Conservation (phyloP, 306 rosid genomes). For the Malus fusca region DNA sequence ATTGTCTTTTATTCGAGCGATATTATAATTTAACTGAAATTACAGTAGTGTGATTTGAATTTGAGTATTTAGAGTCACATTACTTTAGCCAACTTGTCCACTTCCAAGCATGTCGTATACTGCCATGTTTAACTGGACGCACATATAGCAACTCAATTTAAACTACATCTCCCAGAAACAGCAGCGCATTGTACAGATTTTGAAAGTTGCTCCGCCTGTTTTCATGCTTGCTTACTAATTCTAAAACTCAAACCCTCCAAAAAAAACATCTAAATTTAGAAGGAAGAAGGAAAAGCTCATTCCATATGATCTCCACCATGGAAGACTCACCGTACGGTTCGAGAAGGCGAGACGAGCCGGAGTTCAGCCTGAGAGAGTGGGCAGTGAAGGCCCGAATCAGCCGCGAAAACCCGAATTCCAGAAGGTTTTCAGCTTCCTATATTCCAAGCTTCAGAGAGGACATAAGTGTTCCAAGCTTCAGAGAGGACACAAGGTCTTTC, state of each 20-base stretch:
- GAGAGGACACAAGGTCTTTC: slow-evolving; percentile 77
- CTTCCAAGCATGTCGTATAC: not conserved
- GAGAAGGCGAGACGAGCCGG: slow-evolving; percentile 50
- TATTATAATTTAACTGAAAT: no score
- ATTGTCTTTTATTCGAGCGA: no score
- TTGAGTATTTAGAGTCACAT: no score
- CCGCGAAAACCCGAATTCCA: slow-evolving; percentile 52
- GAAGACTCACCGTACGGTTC: slow-evolving; percentile 41
- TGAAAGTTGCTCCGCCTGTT: not conserved
- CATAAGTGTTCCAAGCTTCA: slow-evolving; percentile 66
- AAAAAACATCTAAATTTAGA: not conserved
- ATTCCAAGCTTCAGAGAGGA: slow-evolving; percentile 88
- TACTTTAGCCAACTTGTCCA: no score
- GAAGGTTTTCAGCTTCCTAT: slow-evolving; percentile 78
- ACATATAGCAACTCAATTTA: not conserved
- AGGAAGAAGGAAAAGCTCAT: not conserved
- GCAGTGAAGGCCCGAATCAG: slow-evolving; percentile 36
- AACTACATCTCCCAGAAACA: not conserved
- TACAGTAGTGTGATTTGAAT: not conserved
- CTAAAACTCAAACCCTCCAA: not conserved
- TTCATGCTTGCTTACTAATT: not conserved
- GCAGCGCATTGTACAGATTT: not conserved
- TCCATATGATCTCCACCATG: slow-evolving; percentile 32
- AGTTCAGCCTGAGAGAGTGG: slow-evolving; percentile 69
- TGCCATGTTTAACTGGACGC: not conserved